These are phyloP conservation scores for Solanum aculeatissimum DNA, from an alignment of 305 asterid species.

Conservation along the genomic window DNA sequence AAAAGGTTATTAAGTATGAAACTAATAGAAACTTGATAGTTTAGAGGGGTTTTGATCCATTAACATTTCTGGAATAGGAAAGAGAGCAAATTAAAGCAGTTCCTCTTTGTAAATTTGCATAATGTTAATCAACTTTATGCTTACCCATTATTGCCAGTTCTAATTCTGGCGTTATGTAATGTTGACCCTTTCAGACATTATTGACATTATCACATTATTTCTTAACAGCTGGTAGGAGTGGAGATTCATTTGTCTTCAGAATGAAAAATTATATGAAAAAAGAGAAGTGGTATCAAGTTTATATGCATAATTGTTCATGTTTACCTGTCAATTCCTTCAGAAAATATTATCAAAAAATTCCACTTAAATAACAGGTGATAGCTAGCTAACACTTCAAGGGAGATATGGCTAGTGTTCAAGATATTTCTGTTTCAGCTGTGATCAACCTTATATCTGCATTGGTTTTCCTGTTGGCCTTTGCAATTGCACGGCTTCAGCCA, in stretches of 20 bases:
- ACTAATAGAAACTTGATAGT: background rate
- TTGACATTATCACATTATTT: background rate
- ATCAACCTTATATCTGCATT: slow-evolving; percentile 77
- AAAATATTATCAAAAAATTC: background rate
- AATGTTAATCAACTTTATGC: background rate
- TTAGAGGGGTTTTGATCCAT: background rate
- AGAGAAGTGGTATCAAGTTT: background rate
- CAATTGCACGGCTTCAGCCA: slow-evolving; percentile 84
- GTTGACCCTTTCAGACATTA: background rate
- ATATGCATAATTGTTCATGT: background rate
- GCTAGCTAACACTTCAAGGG: background rate
- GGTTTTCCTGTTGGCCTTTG: slow-evolving; percentile 79
- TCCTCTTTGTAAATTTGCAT: background rate
- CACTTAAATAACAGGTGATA: background rate
- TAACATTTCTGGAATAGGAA: background rate
- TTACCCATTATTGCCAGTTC: background rate
- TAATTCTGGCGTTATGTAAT: background rate
- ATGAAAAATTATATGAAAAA: background rate
- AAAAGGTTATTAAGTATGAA: no score
- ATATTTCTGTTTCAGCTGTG: slow-evolving; percentile 54
- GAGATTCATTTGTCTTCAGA: background rate
- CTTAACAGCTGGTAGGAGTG: background rate
- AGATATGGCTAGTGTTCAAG: slow-evolving; percentile 61
- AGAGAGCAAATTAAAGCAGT: background rate
- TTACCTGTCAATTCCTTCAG: background rate